Evolutionary conservation across 768 basidiomycete species (phyloP).

Genomic region (Xerocomus spinulosus): DNA sequence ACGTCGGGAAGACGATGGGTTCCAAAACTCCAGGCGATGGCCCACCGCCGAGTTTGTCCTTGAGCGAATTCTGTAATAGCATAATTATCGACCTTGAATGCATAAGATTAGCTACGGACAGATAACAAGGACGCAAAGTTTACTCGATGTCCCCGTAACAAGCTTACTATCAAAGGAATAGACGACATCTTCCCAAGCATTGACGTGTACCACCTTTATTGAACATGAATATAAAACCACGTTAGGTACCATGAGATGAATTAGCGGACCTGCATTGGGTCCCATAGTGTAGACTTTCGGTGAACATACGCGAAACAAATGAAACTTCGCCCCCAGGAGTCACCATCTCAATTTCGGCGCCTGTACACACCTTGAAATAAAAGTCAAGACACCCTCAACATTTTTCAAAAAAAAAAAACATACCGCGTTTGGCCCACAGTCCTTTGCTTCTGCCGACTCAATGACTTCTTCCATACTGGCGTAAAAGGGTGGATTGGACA

Average conservation of each 20-base stretch:
- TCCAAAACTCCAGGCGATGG: conserved; percentile 79
- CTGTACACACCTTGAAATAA: conserved; percentile 69
- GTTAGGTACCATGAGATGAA: neutral
- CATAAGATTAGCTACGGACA: neutral
- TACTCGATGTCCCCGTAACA: conserved; percentile 47
- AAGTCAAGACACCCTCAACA: neutral
- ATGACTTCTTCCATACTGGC: conserved; percentile 63
- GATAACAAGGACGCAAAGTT: conserved; percentile 6
- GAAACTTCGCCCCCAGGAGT: conserved; percentile 78
- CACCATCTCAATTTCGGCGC: conserved; percentile 84
- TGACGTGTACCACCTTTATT: conserved; percentile 78
- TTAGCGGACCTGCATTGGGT: conserved; percentile 51
- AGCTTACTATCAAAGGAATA: conserved; percentile 53
- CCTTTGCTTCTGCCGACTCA: conserved; percentile 57
- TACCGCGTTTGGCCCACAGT: conserved; percentile 65
- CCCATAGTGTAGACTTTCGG: conserved; percentile 57
- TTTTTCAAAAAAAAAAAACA: conserved; percentile 21
- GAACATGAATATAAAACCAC: neutral
- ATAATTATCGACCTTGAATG: conserved; percentile 75
- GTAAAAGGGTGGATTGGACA: conserved; percentile 99
- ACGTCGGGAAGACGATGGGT: conserved; percentile 73
- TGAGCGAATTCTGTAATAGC: conserved; percentile 79
- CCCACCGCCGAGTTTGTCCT: conserved; percentile 91
- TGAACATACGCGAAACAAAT: conserved; percentile 75
- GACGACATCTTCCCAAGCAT: conserved; percentile 88